Evolutionary conservation across 2,329 filamentous ascomycete genomes (phyloP), one percentile per base, ranked within the genome.

Genomic region (Fusarium sacchari): DNA sequence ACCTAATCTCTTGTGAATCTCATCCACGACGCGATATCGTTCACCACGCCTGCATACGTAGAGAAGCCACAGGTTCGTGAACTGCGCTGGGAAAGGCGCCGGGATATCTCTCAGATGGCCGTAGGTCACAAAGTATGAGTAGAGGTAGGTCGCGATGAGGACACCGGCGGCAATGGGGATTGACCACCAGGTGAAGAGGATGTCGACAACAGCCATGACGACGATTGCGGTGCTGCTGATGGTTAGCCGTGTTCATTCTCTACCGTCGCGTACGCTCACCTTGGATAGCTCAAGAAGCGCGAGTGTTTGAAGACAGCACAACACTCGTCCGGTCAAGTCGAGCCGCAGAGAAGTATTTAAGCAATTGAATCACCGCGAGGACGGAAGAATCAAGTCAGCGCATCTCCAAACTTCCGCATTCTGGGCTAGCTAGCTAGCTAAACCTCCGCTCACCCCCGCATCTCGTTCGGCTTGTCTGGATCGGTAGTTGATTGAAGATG

Each of bases 51-150:
- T 90, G 60, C 85, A 85, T 18, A 91, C 87, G 14, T 86, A 84
- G 56, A 97, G 82, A 28, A 97, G 88, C 95, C 95, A 98, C 34
- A 97, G 83, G 76, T 95, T 94, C 36, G 91, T 90, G 81, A 95
- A 94, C 39, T 87, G 85, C 0, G 88, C 88, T 1, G 89, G 87
- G 74, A 92, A 90, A 0, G 92, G 91, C 0, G 87, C 87, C 0
- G 91, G 91, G 22, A 94, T 87, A 73, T 80, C 75, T 81, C 88
- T 79, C 69, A 90, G 85, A 65, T 82, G 78, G 8, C 78, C 57
- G 65, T 84, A 86, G 28, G 90, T 92, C 63, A 88, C 82, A 32
- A 92, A 81, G 80, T 91, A 92, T 0, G 89, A 86, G 60, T 90
- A 87, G 15, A 91, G 58, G 56, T 90, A 93, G 78, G 85, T 90